Conservation (phyloP, 371 early-diverging fungal species). For the Mucor irregularis region DNA sequence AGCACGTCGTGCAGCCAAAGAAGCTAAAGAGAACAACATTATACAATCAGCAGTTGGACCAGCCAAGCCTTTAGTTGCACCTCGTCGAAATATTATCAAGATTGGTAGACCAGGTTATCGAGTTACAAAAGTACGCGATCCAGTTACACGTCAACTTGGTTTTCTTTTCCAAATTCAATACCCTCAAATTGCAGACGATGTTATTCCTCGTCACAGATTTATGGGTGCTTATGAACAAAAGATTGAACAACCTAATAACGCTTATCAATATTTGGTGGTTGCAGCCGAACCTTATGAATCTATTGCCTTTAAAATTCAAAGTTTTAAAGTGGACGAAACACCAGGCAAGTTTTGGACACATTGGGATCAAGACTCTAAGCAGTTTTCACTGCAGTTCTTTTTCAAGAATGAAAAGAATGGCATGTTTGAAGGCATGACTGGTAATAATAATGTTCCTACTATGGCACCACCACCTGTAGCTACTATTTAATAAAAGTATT, state of each 20-base stretch:
- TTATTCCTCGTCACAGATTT: slow-evolving; percentile 90
- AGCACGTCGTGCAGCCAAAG: slow-evolving; percentile 90
- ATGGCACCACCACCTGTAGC: slow-evolving; percentile 23
- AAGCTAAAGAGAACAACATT: slow-evolving; percentile 73
- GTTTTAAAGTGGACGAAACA: slow-evolving; percentile 84
- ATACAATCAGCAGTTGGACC: slow-evolving; percentile 56
- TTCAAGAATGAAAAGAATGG: slow-evolving; percentile 42
- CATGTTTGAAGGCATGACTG: slow-evolving; percentile 31
- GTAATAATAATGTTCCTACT: no score
- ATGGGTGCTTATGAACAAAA: slow-evolving; percentile 98
- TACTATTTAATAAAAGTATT: slow-evolving; percentile 8
- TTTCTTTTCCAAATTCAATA: slow-evolving; percentile 93
- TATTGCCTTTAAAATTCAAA: slow-evolving; percentile 93
- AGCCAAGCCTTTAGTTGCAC: slow-evolving; percentile 43
- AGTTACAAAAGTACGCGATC: slow-evolving; percentile 93
- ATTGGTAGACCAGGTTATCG: slow-evolving; percentile 98
- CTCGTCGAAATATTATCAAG: slow-evolving; percentile 77
- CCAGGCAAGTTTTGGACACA: slow-evolving; percentile 88
- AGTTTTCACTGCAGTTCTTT: slow-evolving; percentile 91
- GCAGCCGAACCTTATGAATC: slow-evolving; percentile 98
- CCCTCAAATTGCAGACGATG: slow-evolving; percentile 82
- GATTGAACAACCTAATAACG: slow-evolving; percentile 86
- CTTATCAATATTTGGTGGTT: slow-evolving; percentile 90
- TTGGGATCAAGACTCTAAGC: slow-evolving; percentile 92
- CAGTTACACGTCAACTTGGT: slow-evolving; percentile 84